These are phyloP conservation scores for Colletotrichum cuscutae DNA, from an alignment of 2,329 filamentous ascomycete species.

Conservation along the genomic window DNA sequence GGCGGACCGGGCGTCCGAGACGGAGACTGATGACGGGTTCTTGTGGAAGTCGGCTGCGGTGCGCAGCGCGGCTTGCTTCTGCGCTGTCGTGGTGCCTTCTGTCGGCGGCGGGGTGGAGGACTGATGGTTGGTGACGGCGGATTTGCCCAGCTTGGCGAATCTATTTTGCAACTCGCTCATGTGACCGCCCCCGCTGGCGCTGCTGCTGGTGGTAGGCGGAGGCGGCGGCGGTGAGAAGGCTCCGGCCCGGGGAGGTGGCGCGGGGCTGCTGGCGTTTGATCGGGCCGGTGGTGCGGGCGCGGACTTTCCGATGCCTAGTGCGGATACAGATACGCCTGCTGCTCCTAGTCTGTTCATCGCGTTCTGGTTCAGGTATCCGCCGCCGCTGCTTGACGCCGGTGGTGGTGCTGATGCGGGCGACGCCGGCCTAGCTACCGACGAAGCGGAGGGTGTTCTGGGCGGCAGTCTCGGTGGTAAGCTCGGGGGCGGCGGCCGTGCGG, in stretches of 20 bases:
- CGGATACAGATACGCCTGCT: slow-evolving; percentile 82
- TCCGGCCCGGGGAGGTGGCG: slow-evolving; percentile 40
- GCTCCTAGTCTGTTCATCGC: slow-evolving; percentile 75
- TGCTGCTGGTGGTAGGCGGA: too few species aligned
- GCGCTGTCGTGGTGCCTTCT: slow-evolving; percentile 70
- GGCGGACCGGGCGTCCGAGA: slow-evolving; percentile 66
- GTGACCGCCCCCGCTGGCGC: slow-evolving; percentile 47
- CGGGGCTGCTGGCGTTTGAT: slow-evolving; percentile 42
- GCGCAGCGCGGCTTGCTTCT: slow-evolving; percentile 71
- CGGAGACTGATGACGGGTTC: slow-evolving; percentile 69
- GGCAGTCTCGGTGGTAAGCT: slow-evolving; percentile 77
- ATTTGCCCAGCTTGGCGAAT: slow-evolving; percentile 65
- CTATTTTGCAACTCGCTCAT: slow-evolving; percentile 75
- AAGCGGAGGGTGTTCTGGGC: slow-evolving; percentile 54
- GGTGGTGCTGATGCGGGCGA: slow-evolving; percentile 49
- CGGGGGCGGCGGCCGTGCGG: slow-evolving; percentile 61
- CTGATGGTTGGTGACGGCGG: slow-evolving; percentile 38
- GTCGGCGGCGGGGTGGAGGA: slow-evolving; percentile 44
- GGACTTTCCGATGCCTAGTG: slow-evolving; percentile 73
- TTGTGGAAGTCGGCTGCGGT: slow-evolving; percentile 70
- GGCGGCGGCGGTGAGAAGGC: slow-evolving; percentile 29
- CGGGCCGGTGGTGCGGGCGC: slow-evolving; percentile 37
- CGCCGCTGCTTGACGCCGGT: slow-evolving; percentile 37
- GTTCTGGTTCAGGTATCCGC: slow-evolving; percentile 57
- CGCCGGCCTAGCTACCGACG: slow-evolving; percentile 33